A percentile compares a stretch with the other conserved stretches of the same genome.
Evolutionary conservation across 169 alveolate species (phyloP).

Genomic region (Plasmodium vivax): DNA sequence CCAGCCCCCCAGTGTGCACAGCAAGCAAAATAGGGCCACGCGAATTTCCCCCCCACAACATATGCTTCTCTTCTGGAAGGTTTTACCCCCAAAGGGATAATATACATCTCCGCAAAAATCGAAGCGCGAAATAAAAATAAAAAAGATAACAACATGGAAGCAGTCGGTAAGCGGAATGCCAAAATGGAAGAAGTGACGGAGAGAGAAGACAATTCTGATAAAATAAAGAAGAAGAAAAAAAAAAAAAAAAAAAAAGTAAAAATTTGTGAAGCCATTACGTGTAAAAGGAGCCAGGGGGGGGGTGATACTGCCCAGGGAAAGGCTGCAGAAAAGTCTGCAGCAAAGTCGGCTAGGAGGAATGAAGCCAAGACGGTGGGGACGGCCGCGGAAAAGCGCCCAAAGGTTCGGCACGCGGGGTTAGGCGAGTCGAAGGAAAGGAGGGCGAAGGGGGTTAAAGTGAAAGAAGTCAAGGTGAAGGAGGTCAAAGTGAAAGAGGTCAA

Average conservation of each 20-base stretch:
- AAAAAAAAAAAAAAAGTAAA: neutral
- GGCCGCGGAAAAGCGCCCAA: neutral
- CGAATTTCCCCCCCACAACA: neutral
- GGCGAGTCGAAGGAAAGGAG: neutral
- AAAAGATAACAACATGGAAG: neutral
- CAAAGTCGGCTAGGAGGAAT: neutral
- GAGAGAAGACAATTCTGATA: neutral
- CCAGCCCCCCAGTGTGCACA: neutral
- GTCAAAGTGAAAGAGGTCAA: neutral
- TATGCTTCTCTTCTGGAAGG: neutral
- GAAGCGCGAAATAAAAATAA: neutral
- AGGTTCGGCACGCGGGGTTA: neutral
- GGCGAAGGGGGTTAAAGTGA: neutral
- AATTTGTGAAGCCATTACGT: neutral
- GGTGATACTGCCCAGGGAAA: neutral
- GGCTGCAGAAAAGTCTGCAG: neutral
- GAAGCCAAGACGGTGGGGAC: neutral
- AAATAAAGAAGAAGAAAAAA: neutral
- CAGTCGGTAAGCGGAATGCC: neutral
- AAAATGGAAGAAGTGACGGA: neutral
- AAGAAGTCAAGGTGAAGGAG: neutral
- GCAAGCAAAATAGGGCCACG: neutral
- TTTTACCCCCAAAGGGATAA: neutral
- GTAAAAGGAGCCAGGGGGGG: neutral
- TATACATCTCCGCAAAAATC: neutral